Percentiles rank a stretch among this genome's conserved stretches.
These are phyloP conservation scores for Sclerotinia minor DNA, from an alignment of 2,329 filamentous ascomycete species.

Conservation along the genomic window DNA sequence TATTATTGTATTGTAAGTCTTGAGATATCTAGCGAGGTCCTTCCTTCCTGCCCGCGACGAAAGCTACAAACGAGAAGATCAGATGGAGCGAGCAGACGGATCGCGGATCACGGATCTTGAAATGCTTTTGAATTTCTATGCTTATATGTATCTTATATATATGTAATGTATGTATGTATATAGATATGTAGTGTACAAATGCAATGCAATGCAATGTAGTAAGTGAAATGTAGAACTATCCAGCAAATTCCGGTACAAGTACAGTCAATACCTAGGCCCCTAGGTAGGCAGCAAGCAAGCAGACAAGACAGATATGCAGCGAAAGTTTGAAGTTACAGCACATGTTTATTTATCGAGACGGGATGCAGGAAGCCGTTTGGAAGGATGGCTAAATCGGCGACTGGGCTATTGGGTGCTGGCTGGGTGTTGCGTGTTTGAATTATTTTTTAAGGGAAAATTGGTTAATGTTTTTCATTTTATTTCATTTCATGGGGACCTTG, in stretches of 20 bases:
- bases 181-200: too few species aligned
- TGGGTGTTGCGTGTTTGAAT: too few species aligned
- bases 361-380: conserved; percentile 25
- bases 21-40: too few species aligned
- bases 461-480: not conserved
- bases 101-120: conserved; percentile 3
- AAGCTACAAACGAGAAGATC: conserved; percentile 3
- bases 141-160: too few species aligned
- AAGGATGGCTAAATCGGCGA: conserved; percentile 23
- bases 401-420: conserved; percentile 1
- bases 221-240: not conserved
- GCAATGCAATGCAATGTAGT: not conserved
- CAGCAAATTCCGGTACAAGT: conserved; percentile 10
- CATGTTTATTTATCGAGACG: conserved; percentile 23
- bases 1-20: too few species aligned
- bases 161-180: too few species aligned
- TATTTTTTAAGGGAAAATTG: not conserved
- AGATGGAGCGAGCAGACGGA: conserved; percentile 19
- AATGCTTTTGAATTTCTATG: too few species aligned
- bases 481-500: too few species aligned
- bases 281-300: too few species aligned
- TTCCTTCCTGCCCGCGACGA: not conserved
- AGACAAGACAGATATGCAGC: not conserved
- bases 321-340: conserved; percentile 23
- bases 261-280: too few species aligned